These are phyloP conservation scores for Clavispora phyllophila DNA, from an alignment of 805 yeast genomes.

Conservation along the genomic window DNA sequence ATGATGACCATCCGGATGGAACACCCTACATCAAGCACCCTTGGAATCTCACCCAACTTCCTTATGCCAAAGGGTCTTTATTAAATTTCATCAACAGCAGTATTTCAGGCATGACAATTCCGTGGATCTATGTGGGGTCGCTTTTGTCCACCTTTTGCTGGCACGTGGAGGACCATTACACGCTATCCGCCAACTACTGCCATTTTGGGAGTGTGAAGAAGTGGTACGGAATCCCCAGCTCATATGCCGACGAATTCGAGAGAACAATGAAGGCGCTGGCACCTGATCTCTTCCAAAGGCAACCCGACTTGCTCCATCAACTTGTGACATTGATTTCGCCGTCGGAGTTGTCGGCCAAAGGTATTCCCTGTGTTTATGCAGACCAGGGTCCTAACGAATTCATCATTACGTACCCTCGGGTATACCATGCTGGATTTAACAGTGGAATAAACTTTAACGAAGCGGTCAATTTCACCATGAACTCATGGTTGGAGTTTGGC, in stretches of 20 bases:
- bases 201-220: conserved; percentile 85
- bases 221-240: conserved; percentile 89
- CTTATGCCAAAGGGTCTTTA: conserved; percentile 66
- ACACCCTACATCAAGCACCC: conserved; percentile 50
- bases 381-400: conserved; percentile 66
- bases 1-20: conserved; percentile 10
- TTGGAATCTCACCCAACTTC: conserved; percentile 71
- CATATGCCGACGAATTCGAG: conserved; percentile 60
- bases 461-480: conserved; percentile 57
- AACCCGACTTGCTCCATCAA: conserved; percentile 86
- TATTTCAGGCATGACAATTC: conserved; percentile 91
- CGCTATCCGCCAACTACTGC: conserved; percentile 86
- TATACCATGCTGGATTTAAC: conserved; percentile 44
- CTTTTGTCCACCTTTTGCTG: conserved; percentile 90
- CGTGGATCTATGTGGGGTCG: conserved; percentile 93
- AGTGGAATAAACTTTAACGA: conserved; percentile 43
- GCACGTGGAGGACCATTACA: conserved; percentile 95
- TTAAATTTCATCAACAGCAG: conserved; percentile 57
- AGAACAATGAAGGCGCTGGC: conserved; percentile 52
- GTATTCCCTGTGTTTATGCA: conserved; percentile 45
- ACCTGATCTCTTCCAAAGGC: conserved; percentile 79
- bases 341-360: conserved; percentile 40
- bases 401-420: conserved; percentile 39
- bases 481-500: conserved; percentile 66
- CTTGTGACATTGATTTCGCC: conserved; percentile 79